A percentile compares a stretch with the other conserved stretches of the same genome.
Evolutionary conservation across 495 filamentous ascomycete species (phyloP).

Genomic region (Neurospora pannonica): DNA sequence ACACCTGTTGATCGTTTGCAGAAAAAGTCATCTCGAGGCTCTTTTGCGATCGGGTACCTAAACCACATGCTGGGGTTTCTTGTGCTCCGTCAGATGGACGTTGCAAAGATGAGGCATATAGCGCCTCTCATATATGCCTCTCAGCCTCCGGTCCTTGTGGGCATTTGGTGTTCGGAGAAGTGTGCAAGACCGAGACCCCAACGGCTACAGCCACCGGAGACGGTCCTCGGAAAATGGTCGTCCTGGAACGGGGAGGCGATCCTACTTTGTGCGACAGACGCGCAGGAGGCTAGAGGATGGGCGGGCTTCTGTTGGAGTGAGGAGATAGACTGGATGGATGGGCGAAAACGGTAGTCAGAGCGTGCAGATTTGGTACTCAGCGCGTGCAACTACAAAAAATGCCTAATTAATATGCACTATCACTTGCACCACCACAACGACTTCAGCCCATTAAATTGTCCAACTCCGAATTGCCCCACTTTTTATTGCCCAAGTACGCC

Average conservation of each 20-base stretch:
- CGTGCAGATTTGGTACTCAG: no score
- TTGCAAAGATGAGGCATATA: background rate
- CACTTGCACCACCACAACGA: no score
- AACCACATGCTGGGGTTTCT: background rate
- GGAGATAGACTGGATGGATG: background rate
- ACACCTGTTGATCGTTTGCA: background rate
- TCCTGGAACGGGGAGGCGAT: background rate
- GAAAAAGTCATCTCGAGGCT: background rate
- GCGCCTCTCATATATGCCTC: background rate
- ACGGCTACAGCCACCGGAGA: background rate
- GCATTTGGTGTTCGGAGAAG: background rate
- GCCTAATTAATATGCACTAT: no score
- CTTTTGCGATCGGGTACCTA: background rate
- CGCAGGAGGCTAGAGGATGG: slow-evolving; percentile 10
- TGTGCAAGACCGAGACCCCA: background rate
- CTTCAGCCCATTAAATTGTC: no score
- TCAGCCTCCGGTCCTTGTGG: background rate
- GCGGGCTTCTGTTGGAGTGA: background rate
- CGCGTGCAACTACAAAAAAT: no score
- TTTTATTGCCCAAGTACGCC: no score
- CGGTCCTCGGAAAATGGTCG: background rate
- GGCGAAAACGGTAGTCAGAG: no score
- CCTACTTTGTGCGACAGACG: slow-evolving; percentile 4
- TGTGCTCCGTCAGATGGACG: background rate
- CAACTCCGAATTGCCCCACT: no score